phyloP scores from a whole-genome alignment of 306 rosid genomes.

The Fagus sylvatica region DNA sequence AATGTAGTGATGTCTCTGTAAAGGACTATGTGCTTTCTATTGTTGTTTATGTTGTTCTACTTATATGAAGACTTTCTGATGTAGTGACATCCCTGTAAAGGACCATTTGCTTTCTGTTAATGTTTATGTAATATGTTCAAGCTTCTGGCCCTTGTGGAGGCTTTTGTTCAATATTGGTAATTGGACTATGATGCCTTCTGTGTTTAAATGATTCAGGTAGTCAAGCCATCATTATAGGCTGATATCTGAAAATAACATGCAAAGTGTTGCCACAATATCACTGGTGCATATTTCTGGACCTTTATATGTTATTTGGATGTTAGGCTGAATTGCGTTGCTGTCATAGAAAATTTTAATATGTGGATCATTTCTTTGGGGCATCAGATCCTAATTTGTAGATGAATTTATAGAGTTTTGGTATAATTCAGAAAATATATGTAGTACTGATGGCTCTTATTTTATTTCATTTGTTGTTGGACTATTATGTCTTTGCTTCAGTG shows the following conservation, averaged over 20 bases:
- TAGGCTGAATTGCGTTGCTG: neutral
- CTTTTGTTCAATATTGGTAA: neutral
- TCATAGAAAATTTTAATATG: neutral
- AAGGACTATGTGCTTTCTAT: too few species aligned
- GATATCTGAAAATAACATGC: conserved; percentile 13
- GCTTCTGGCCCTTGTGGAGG: neutral
- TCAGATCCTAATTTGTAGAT: neutral
- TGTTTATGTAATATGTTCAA: conserved; percentile 4
- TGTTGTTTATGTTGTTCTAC: too few species aligned
- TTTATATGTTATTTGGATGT: neutral
- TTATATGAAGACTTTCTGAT: neutral
- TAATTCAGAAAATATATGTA: neutral
- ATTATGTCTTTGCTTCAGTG: neutral
- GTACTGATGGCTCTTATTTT: neutral
- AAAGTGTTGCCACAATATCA: neutral
- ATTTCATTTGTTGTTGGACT: neutral
- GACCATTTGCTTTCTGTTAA: conserved; percentile 1
- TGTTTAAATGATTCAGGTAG: neutral
- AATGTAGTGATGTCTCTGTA: too few species aligned
- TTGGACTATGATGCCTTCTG: neutral
- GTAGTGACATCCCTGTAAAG: neutral
- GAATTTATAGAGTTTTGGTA: neutral
- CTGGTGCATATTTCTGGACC: neutral
- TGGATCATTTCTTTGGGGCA: neutral
- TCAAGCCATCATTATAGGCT: neutral